phyloP scores from a whole-genome alignment of 2,329 filamentous ascomycete species.

The Aspergillus oerlinghausenensis region DNA sequence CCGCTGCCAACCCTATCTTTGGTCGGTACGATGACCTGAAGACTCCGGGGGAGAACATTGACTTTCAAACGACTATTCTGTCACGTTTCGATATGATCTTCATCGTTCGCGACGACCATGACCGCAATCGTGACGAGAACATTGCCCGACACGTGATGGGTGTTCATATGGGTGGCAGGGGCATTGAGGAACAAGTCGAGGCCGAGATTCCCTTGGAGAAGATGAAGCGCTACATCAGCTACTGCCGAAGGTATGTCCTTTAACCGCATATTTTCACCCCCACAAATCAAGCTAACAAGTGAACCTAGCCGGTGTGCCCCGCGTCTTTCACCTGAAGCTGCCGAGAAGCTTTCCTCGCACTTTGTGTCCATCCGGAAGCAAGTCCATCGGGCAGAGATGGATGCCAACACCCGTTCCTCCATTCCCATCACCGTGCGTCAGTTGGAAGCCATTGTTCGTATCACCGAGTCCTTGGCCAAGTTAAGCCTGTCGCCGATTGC shows the following conservation, averaged over 20 bases:
- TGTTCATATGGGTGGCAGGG: constrained; percentile 88
- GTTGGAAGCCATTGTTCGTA: constrained; percentile 93
- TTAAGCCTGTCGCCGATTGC: constrained; percentile 80
- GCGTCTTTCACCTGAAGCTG: constrained; percentile 80
- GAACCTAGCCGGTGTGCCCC: constrained; percentile 74
- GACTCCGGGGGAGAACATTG: constrained; percentile 95
- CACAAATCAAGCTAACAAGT: constrained; percentile 11
- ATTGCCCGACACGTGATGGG: constrained; percentile 97
- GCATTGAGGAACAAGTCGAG: constrained; percentile 74
- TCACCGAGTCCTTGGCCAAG: constrained; percentile 93
- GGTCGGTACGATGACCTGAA: constrained; percentile 98
- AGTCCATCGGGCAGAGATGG: constrained; percentile 84
- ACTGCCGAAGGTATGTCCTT: constrained; percentile 80
- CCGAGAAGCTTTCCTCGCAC: constrained; percentile 93
- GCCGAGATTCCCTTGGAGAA: constrained; percentile 91
- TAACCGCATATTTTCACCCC: neutral
- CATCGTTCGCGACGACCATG: constrained; percentile 94
- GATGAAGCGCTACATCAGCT: constrained; percentile 95
- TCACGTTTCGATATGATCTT: constrained; percentile 99
- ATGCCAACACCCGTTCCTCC: constrained; percentile 82
- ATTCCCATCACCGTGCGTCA: constrained; percentile 98
- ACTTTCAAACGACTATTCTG: constrained; percentile 97
- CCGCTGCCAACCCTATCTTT: constrained; percentile 95
- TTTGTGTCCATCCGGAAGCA: constrained; percentile 95
- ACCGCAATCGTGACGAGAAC: constrained; percentile 79